Conservation (phyloP, 805 yeast species). For the Diddensiella transvaalensis region DNA sequence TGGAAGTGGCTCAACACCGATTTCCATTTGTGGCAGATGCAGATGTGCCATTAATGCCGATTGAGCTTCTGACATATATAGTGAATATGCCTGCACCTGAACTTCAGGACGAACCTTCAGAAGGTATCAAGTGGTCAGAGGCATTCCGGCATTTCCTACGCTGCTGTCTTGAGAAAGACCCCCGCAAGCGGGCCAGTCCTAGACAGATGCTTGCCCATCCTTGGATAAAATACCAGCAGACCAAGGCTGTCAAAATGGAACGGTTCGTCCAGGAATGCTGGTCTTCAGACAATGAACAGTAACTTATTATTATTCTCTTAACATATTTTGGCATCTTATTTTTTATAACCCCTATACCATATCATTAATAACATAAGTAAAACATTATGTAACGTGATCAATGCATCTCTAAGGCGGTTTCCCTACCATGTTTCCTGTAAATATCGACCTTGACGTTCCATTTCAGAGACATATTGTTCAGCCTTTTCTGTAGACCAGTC, state of each 20-base stretch:
- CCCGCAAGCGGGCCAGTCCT: slow-evolving; percentile 82
- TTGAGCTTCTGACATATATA: slow-evolving; percentile 78
- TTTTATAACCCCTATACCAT: slow-evolving; percentile 6
- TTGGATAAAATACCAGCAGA: slow-evolving; percentile 79
- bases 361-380: too few relatives aligned
- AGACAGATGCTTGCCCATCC: slow-evolving; percentile 92
- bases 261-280: slow-evolving; percentile 75
- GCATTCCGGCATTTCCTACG: slow-evolving; percentile 79
- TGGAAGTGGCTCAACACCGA: slow-evolving; percentile 90
- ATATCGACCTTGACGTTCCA: slow-evolving; percentile 67
- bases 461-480: slow-evolving; percentile 45
- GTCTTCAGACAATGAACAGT: slow-evolving; percentile 28
- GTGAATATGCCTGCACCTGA: slow-evolving; percentile 75
- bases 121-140: slow-evolving; percentile 74
- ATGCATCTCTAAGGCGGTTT: slow-evolving; percentile 3
- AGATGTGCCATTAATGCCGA: slow-evolving; percentile 63
- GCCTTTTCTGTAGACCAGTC: slow-evolving; percentile 45
- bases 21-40: slow-evolving; percentile 70
- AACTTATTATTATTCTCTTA: neutral
- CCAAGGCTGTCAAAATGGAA: slow-evolving; percentile 76
- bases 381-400: neutral
- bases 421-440: slow-evolving; percentile 87
- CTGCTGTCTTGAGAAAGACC: slow-evolving; percentile 76
- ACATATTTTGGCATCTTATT: neutral
- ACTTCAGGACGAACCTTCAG: slow-evolving; percentile 70